Evolutionary conservation across 1,139 yeast species (phyloP), one percentile per base, ranked within the genome.

Genomic region (Arxiozyma bovina): DNA sequence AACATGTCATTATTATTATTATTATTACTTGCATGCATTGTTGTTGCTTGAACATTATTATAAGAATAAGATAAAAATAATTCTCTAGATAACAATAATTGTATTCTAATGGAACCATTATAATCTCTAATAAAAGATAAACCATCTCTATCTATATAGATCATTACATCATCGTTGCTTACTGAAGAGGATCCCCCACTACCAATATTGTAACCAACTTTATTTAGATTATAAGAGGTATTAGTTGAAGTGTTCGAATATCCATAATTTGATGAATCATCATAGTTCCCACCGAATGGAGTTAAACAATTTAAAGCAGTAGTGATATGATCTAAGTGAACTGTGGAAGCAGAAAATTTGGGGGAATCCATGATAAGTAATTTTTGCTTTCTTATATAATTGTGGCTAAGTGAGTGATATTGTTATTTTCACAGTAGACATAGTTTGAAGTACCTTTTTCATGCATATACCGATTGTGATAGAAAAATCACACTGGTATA

Each of bases 91-190:
- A 68, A 53, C 45, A 66, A 60, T 27, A 68, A 53, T 50, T 67
- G 70, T n/a, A 68, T 67, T 46, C 63, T 60, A 52, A 66, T 62
- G 7, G 71, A 64, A 58, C 69, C 74, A 8, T 70, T 67, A 51
- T 64, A 66, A 52, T 72, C 73, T 20, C 74, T 63, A 1, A 67
- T 66, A 59, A 74, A 73, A 3, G 71, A 69, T 20, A 74, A 55
- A 0, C 77, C 77, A 53, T 73, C 74, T 1, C 60, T 59, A 51
- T 72, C 73, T 47, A 72, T 69, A 21, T 61, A 63, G 12, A 73
- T 64, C 42, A 70, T 54, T n/a, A 66, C 67, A 50, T 67, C 70
- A 38, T 66, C 68, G 50, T 64, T 52, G 25, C 42, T 42, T 22
- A 15, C 40, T 17, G 38, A 30, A 23, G 38, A 48, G 18, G 50